Percentiles rank a stretch among this genome's conserved stretches.
Evolutionary conservation across 306 rosid genomes (phyloP).

Genomic region (Trichosanthes truncata): DNA sequence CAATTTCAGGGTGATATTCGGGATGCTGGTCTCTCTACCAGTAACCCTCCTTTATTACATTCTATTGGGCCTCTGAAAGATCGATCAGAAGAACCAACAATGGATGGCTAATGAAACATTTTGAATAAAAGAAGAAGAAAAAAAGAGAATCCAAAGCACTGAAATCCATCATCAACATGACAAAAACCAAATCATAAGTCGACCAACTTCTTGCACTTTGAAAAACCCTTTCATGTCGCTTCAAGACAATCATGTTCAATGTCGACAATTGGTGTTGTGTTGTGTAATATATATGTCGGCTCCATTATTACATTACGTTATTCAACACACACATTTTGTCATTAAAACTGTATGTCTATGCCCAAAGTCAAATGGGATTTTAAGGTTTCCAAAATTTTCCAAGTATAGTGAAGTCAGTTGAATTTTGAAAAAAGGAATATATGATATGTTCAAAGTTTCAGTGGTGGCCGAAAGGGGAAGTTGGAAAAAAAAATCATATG

Average conservation of each 20-base stretch:
- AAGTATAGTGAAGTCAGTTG: too few relatives aligned
- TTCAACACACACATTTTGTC: background rate
- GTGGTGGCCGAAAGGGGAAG: background rate
- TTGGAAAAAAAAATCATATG: background rate
- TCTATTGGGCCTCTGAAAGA: conserved; percentile 37
- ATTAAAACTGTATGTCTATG: background rate
- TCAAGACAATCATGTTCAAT: background rate
- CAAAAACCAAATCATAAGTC: background rate
- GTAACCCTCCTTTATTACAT: conserved; percentile 53
- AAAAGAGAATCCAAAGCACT: background rate
- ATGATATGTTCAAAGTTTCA: background rate
- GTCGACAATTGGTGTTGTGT: background rate
- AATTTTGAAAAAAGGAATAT: too few relatives aligned
- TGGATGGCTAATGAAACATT: background rate
- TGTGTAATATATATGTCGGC: background rate
- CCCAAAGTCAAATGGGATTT: background rate
- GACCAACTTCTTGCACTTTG: background rate
- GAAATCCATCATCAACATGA: background rate
- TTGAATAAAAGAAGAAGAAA: background rate
- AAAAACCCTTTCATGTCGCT: background rate
- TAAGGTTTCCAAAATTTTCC: background rate
- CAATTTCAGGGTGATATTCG: conserved; percentile 59
- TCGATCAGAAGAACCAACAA: background rate
- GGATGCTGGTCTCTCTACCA: conserved; percentile 57
- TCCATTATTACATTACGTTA: background rate